A percentile compares a stretch with the other conserved stretches of the same genome.
Evolutionary conservation across 73 alveolate species (phyloP).

Genomic region (Tetrahymena elliotti): DNA sequence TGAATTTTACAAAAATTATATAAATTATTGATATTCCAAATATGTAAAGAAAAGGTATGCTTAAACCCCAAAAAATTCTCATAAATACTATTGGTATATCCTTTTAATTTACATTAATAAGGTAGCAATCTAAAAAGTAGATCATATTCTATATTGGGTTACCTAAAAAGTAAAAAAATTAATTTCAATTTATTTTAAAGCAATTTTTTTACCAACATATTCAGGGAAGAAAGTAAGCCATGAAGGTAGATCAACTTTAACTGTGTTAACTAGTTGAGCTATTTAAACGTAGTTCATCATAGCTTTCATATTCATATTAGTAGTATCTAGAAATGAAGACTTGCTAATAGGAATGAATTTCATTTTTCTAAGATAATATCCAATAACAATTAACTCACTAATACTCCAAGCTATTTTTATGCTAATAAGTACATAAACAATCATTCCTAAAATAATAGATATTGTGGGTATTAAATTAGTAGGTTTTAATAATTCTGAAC

Average conservation of each 20-base stretch:
- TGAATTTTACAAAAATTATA: not conserved
- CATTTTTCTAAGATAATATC: not conserved
- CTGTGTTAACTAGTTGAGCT: not conserved
- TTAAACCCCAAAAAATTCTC: constrained; percentile 21
- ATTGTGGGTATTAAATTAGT: not conserved
- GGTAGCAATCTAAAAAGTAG: constrained; percentile 14
- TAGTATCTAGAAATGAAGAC: not conserved
- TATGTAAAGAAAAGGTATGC: constrained; percentile 11
- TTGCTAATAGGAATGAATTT: not conserved
- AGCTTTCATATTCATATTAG: not conserved
- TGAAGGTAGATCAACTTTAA: not conserved
- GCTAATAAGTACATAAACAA: not conserved
- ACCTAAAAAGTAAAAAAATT: not conserved
- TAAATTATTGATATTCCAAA: not conserved
- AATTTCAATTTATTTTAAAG: not conserved
- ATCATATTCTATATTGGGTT: constrained; percentile 14
- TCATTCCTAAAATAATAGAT: not conserved
- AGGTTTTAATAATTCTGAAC: not conserved
- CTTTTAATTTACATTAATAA: not conserved
- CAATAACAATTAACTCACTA: not conserved
- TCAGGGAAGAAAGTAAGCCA: not conserved
- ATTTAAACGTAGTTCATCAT: not conserved
- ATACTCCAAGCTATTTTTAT: not conserved
- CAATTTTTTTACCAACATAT: not conserved
- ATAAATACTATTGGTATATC: not conserved